phyloP scores from a whole-genome alignment of 1,284 basidiomycete species.

The Taiwanofungus camphoratus region DNA sequence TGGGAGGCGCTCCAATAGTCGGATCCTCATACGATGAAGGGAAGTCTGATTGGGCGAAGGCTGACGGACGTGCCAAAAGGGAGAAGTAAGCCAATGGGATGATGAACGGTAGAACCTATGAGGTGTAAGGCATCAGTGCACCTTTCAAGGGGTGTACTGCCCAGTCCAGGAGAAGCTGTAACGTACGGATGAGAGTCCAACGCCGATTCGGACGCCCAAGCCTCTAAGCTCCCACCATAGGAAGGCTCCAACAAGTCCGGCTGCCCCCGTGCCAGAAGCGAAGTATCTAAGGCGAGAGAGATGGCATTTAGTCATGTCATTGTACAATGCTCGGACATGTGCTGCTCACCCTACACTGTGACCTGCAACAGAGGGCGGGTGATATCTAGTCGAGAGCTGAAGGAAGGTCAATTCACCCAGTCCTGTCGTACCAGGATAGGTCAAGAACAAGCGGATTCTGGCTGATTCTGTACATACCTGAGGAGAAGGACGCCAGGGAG shows the following conservation, averaged over 20 bases:
- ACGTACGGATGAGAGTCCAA: constrained; percentile 75
- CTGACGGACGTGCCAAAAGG: constrained; percentile 58
- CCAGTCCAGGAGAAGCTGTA: background rate
- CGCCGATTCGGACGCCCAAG: constrained; percentile 78
- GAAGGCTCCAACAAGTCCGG: constrained; percentile 88
- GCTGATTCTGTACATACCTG: constrained; percentile 50
- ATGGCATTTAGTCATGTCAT: background rate
- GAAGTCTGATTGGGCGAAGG: constrained; percentile 32
- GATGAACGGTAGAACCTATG: constrained; percentile 71
- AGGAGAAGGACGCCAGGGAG: constrained; percentile 84
- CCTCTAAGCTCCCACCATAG: constrained; percentile 93
- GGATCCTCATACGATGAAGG: constrained; percentile 35
- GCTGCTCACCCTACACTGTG: constrained; percentile 59
- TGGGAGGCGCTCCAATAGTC: constrained; percentile 25
- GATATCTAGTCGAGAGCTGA: constrained; percentile 85
- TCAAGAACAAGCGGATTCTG: background rate
- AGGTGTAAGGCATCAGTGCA: background rate
- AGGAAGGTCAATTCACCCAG: constrained; percentile 94
- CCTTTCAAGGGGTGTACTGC: background rate
- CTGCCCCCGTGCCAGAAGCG: constrained; percentile 90
- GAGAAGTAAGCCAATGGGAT: constrained; percentile 72
- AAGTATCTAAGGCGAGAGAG: constrained; percentile 53
- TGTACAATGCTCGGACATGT: background rate
- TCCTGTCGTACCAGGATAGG: constrained; percentile 44
- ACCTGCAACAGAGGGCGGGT: constrained; percentile 62